Conservation (phyloP, 352 stramenopile species). For the Saprolegnia diclina region DNA sequence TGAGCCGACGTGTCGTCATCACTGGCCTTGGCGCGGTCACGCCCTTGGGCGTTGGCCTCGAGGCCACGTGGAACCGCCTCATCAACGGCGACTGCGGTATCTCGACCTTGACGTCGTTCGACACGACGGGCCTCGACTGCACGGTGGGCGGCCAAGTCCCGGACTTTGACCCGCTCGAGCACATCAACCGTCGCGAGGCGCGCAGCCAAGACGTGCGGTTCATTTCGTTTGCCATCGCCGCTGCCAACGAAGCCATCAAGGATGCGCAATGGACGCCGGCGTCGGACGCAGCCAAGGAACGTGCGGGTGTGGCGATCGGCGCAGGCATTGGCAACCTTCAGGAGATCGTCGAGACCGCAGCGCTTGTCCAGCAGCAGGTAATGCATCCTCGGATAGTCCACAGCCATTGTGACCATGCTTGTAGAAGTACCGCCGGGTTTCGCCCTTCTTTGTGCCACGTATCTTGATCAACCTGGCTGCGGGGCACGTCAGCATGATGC, state of each 20-base stretch:
- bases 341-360: constrained; percentile 71
- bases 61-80: constrained; percentile 75
- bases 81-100: constrained; percentile 75
- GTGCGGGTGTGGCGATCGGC: constrained; percentile 77
- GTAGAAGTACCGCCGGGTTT: constrained; percentile 85
- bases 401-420: neutral
- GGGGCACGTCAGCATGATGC: constrained; percentile 87
- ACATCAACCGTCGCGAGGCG: constrained; percentile 58
- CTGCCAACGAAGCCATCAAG: constrained; percentile 73
- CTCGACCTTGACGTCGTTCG: constrained; percentile 50
- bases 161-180: constrained; percentile 62
- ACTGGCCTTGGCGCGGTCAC: constrained; percentile 89
- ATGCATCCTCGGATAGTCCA: neutral
- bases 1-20: constrained; percentile 83
- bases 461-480: constrained; percentile 92
- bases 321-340: constrained; percentile 84
- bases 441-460: constrained; percentile 91
- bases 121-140: constrained; percentile 53
- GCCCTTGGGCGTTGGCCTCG: constrained; percentile 82
- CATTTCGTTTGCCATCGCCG: constrained; percentile 77
- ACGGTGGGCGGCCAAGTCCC: constrained; percentile 62
- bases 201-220: constrained; percentile 78
- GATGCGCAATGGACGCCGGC: constrained; percentile 61
- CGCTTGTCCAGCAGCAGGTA: constrained; percentile 62
- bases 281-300: constrained; percentile 59